These are phyloP conservation scores for Komagataella mondaviorum DNA, from an alignment of 805 yeast species.

Conservation along the genomic window DNA sequence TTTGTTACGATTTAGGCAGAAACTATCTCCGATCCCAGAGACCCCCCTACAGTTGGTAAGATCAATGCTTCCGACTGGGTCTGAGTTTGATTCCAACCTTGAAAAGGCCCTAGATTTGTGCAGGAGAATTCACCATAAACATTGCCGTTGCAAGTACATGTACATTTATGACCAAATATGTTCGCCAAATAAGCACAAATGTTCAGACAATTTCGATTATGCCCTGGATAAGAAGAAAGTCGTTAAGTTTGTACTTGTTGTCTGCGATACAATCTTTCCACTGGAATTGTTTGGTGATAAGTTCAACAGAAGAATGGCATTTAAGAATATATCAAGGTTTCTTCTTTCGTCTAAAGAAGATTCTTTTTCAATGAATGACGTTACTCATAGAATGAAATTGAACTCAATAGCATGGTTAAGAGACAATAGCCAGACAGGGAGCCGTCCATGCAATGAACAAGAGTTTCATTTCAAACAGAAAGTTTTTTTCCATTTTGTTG, in stretches of 20 bases:
- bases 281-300: constrained; percentile 35
- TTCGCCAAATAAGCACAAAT: constrained; percentile 2
- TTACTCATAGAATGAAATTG: constrained; percentile 23
- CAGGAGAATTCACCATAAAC: constrained; percentile 17
- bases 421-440: constrained; percentile 7
- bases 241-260: constrained; percentile 23
- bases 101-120: constrained; percentile 5
- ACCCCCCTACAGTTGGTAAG: not conserved
- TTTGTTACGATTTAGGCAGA: not conserved
- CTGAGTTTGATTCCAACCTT: not conserved
- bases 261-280: constrained; percentile 39
- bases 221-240: constrained; percentile 22
- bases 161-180: constrained; percentile 23
- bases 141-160: constrained; percentile 19
- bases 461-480: constrained; percentile 25
- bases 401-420: constrained; percentile 46
- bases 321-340: constrained; percentile 20
- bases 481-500: constrained; percentile 27
- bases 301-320: constrained; percentile 29
- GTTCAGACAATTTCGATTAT: constrained; percentile 15
- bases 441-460: constrained; percentile 19
- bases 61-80: not conserved
- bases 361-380: constrained; percentile 14
- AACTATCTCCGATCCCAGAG: not conserved
- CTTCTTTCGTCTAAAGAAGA: constrained; percentile 25